Base-by-base conservation (phyloP, 805 yeast genomes). In the Dipodascopsis uninucleata region DNA sequence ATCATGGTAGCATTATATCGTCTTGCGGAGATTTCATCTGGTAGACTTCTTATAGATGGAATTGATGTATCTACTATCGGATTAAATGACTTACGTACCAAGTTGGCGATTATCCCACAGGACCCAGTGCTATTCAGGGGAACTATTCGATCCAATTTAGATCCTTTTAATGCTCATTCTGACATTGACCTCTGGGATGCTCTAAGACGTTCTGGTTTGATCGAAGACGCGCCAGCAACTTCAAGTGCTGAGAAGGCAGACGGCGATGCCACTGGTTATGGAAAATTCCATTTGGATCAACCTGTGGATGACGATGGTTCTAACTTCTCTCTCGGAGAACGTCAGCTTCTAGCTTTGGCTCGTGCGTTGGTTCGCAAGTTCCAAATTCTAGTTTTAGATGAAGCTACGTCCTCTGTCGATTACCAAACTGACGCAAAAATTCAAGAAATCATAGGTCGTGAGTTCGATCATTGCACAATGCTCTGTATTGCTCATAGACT, bases 81-180 rank as follows among this genome's bases (percentile, higher is more conserved):
- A 0, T 70, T 86, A 31, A 68, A 68, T 45, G 82, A 80, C 51
- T 71, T 87, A 59, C 71, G 96, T 54, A 76, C 84, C n/a, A 76
- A 76, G 50, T 70, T 86, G 24, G 76, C 89, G 2, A 85, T 86
- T 50, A 86, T 86, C 59, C 96, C 96, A 3, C 95, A 86, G 63
- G 95, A 86, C 56, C 95, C 96, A 1, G 88, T 83, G 1, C 67
- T 86, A 45, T 85, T 86, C 71, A 78, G 79, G 55, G 95, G 95
- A 18, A 74, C 88, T 0, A 77, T 86, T 41, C 70, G 94, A 59
- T 72, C 75, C 48, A 86, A 86, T 58, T 66, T 86, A 60, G 95
- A 86, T 64, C 95, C 95, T 18, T 85, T 86, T 61, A 69, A 71
- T 10, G 63, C 69, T 40, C 64, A 70, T 41, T 53, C 71, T 14